These are phyloP conservation scores for Leishmania martiniquensis DNA, from an alignment of 208 protist genomes.

Conservation along the genomic window DNA sequence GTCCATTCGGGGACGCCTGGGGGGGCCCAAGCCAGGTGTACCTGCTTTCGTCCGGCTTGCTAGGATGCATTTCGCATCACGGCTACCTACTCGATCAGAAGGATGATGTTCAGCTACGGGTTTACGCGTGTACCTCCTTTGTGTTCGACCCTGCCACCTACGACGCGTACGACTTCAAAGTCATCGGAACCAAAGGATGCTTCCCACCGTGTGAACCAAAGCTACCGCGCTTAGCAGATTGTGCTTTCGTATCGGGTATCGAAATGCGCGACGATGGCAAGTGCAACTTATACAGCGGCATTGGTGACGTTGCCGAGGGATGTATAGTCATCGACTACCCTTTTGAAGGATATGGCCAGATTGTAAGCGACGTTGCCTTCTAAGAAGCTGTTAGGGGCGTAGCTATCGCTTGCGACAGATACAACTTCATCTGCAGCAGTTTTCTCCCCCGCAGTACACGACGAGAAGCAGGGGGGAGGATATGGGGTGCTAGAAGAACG, in stretches of 20 bases:
- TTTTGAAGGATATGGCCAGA: slow-evolving; percentile 55
- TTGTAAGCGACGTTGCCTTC: slow-evolving; percentile 49
- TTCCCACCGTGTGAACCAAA: slow-evolving; percentile 41
- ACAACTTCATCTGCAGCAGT: background rate
- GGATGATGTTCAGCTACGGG: slow-evolving; percentile 39
- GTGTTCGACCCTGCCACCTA: slow-evolving; percentile 46
- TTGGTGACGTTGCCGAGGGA: slow-evolving; percentile 42
- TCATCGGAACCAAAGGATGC: slow-evolving; percentile 49
- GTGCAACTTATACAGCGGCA: slow-evolving; percentile 49
- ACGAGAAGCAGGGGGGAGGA: background rate
- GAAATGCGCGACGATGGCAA: slow-evolving; percentile 47
- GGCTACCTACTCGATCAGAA: slow-evolving; percentile 47
- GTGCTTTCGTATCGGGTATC: slow-evolving; percentile 56
- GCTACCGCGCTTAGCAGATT: slow-evolving; percentile 35
- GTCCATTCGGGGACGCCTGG: slow-evolving; percentile 54
- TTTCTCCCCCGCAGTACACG: background rate
- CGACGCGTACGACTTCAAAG: slow-evolving; percentile 52
- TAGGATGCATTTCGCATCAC: slow-evolving; percentile 56
- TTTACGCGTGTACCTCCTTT: slow-evolving; percentile 58
- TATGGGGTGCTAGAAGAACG: background rate
- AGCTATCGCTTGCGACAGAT: background rate
- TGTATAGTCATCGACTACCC: slow-evolving; percentile 60
- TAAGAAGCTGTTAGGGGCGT: slow-evolving; percentile 9
- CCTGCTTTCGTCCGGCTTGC: slow-evolving; percentile 43
- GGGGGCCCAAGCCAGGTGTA: slow-evolving; percentile 56